Percentiles rank a stretch among this genome's conserved stretches.
Conservation (phyloP, 1,284 basidiomycete genomes). For the Fomitopsis betulina region DNA sequence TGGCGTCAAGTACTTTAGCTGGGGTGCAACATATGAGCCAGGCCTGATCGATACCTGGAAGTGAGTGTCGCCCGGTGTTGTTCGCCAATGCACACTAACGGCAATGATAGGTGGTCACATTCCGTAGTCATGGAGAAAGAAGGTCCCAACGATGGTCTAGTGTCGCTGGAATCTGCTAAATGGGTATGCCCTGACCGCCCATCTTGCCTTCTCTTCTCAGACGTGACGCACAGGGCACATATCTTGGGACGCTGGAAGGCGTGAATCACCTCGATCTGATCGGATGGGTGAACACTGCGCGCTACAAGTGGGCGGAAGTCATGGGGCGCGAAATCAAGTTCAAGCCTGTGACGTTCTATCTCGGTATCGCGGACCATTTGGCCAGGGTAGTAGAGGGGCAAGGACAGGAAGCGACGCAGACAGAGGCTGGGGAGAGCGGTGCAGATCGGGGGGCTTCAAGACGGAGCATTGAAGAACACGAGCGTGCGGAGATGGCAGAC, state of each 20-base stretch:
- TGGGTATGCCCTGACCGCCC: slow-evolving; percentile 50
- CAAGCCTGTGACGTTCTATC: slow-evolving; percentile 85
- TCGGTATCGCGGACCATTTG: slow-evolving; percentile 69
- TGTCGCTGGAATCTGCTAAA: slow-evolving; percentile 78
- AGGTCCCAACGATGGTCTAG: slow-evolving; percentile 89
- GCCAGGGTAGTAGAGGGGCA: slow-evolving; percentile 64
- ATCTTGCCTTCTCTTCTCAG: not conserved
- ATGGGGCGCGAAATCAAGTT: slow-evolving; percentile 87
- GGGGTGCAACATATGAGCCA: slow-evolving; percentile 88
- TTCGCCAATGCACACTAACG: not conserved
- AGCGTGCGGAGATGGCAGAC: slow-evolving; percentile 28
- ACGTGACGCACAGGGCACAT: slow-evolving; percentile 53
- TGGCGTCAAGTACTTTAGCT: slow-evolving; percentile 85
- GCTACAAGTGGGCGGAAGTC: slow-evolving; percentile 84
- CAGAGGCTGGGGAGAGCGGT: slow-evolving; percentile 1
- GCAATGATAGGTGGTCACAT: slow-evolving; percentile 62
- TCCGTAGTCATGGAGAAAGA: slow-evolving; percentile 84
- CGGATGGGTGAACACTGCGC: slow-evolving; percentile 77
- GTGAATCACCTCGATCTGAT: slow-evolving; percentile 94
- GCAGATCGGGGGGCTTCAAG: not conserved
- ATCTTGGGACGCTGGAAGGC: slow-evolving; percentile 80
- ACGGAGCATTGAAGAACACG: slow-evolving; percentile 12
- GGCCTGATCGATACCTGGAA: slow-evolving; percentile 88
- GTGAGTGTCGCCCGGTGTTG: slow-evolving; percentile 30
- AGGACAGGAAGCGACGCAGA: slow-evolving; percentile 5